Evolutionary conservation across 306 rosid genomes (phyloP), one percentile per base, ranked within the genome.

Genomic region (Cajanus cajan): DNA sequence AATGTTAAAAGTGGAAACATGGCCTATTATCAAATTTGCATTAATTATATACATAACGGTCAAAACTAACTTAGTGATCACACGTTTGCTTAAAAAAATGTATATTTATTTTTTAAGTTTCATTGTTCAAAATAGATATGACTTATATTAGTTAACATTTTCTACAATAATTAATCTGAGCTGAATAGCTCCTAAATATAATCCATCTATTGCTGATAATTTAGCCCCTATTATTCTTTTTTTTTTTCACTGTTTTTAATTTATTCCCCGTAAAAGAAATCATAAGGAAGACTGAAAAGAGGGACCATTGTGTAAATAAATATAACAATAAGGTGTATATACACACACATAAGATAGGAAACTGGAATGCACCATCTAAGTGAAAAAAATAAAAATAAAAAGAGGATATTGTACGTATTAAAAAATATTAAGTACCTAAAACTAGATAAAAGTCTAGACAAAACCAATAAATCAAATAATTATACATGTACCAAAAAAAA

Each of bases 401-500:
- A 13, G 1, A 16, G 8, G 21, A 15, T 2, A 15, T 48, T 50
- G 24, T 50, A 18, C 57, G 9, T 16, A 50, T 44, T 44, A 16
- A 44, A 44, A 44, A 44, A 43, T 9, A 45, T 51, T 24, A 14
- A 21, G 75, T 47, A 68, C 33, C 54, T 19, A 19, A 11, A 81
- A 57, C 15, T 40, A 63, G 47, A 36, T 54, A 73, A 21, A 31
- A 25, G 25, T 55, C 7, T 43, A 25, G 59, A 68, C 21, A 16
- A 39, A 40, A 37, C 16, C 28, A 68, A 68, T 33, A 34, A 74
- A n/a, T n/a, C n/a, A n/a, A n/a, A n/a, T n/a, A 79, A 61, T 67
- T 58, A 67, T 54, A 36, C 65, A 80, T 64, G 59, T 25, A 55
- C 16, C 37, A n/a, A 68, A 67, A 68, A 45, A 67, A n/a, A 67